These are phyloP conservation scores for Xylaria telfairii DNA, from an alignment of 495 filamentous ascomycete genomes.

Conservation along the genomic window DNA sequence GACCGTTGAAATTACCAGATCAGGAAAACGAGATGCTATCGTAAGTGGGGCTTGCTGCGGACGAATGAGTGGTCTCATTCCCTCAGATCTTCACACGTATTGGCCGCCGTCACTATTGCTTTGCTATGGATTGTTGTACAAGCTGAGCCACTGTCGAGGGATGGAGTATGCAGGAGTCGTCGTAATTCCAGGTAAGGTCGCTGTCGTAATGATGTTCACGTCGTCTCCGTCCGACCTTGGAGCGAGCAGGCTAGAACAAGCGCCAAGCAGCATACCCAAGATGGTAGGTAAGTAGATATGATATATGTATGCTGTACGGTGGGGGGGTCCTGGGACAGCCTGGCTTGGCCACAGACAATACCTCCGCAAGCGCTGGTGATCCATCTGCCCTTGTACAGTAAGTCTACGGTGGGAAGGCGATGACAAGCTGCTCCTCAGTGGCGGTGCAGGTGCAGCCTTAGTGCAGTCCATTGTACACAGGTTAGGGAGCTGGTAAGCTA, in stretches of 20 bases:
- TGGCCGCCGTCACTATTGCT: background rate
- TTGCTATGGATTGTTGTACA: background rate
- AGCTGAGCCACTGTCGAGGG: constrained; percentile 10
- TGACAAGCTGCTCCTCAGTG: too few species aligned
- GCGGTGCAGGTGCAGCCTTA: background rate
- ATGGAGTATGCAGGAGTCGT: constrained; percentile 1
- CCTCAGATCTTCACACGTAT: background rate
- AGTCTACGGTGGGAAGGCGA: background rate
- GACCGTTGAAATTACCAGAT: background rate
- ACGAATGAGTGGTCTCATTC: background rate
- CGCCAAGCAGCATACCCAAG: constrained; percentile 10
- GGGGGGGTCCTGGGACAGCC: background rate
- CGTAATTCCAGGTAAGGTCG: background rate
- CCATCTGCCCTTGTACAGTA: background rate
- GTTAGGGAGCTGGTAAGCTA: background rate
- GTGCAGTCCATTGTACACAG: too few species aligned
- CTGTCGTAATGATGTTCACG: constrained; percentile 18
- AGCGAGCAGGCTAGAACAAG: constrained; percentile 6
- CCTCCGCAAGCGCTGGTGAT: background rate
- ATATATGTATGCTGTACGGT: too few species aligned
- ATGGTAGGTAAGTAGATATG: too few species aligned
- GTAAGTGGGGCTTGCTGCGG: background rate
- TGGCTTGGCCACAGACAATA: background rate
- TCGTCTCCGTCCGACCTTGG: background rate
- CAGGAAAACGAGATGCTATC: constrained; percentile 25